phyloP scores from a whole-genome alignment of 257 asterid genomes.

The Hygrophila difformis region DNA sequence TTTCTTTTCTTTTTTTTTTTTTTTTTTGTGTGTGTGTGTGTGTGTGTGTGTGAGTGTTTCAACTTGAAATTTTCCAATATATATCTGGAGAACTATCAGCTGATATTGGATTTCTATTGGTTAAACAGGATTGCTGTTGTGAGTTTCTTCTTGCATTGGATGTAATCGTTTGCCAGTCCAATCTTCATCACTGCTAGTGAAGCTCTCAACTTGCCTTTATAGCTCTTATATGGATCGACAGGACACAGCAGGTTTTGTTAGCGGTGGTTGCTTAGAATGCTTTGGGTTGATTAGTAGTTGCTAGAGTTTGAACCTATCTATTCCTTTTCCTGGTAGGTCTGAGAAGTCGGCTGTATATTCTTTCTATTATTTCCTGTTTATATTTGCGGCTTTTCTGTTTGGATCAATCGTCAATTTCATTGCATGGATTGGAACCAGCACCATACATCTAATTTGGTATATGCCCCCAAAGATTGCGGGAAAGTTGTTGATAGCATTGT shows the following conservation, averaged over 20 bases:
- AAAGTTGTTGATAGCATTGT: constrained; percentile 13
- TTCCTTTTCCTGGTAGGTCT: constrained; percentile 6
- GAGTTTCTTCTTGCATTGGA: constrained; percentile 7
- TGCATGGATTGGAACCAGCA: constrained; percentile 48
- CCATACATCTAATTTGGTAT: constrained; percentile 21
- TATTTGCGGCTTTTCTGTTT: constrained; percentile 13
- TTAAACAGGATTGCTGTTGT: constrained; percentile 29
- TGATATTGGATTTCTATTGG: constrained; percentile 7
- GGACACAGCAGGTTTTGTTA: constrained; percentile 59
- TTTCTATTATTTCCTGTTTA: constrained; percentile 2
- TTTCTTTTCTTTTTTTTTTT: no score
- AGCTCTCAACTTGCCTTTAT: constrained; percentile 11
- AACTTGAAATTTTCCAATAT: no score
- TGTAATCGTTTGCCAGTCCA: constrained; percentile 7
- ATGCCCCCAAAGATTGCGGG: constrained; percentile 19
- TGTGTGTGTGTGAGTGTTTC: no score
- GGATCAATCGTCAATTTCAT: constrained; percentile 14
- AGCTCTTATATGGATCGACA: constrained; percentile 41
- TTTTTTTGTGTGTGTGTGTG: no score
- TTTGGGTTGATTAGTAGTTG: constrained; percentile 10
- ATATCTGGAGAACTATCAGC: background rate
- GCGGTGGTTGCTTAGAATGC: constrained; percentile 38
- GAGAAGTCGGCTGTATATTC: constrained; percentile 17
- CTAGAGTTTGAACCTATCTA: background rate
- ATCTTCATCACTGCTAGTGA: constrained; percentile 18